Base-by-base conservation (phyloP, 768 basidiomycete species). In the Agaricus blazei region DNA sequence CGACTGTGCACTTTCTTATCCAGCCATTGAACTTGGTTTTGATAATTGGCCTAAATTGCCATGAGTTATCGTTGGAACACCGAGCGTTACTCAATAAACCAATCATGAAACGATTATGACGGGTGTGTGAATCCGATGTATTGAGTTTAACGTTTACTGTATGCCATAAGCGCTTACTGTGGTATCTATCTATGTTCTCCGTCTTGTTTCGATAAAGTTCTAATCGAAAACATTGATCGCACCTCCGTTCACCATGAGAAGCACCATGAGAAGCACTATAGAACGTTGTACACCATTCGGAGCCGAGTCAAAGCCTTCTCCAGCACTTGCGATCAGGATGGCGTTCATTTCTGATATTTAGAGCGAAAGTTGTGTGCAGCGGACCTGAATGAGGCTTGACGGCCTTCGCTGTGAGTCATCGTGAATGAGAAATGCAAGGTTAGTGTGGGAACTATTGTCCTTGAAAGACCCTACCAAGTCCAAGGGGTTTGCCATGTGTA, bases 11-110 rank as follows among this genome's bases (percentile, higher is more conserved):
- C 26, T 49, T 12, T n/a, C 4, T 51, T 41, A 47, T 51, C 48
- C 59, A 84, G 83, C 82, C 48, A 71, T 87, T 52, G 82, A 85
- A 46, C 79, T 87, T 46, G 85, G 85, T 8, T 87, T 88, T 62
- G 84, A 84, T n/a, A 69, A 87, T 63, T 87, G 85, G 86, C 71
- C 71, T 34, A 64, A 66, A 44, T 48, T 61, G 34, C 56, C 57
- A 24, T 61, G n/a, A 49, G 37, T 34, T 11, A 11, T 34, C 34
- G 34, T 3, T 34, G 8, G 7, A 34, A 34, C 5, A 11, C 34
- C 34, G 3, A 34, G 34, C 34, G 34, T 34, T 34, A 7, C 11
- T 34, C 34, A 11, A 11, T 34, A 11, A 11, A 8, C 34, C 8
- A 34, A 3, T 34, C 34, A 34, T 34, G 34, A 34, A 34, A 34